Evolutionary conservation across 2,329 filamentous ascomycete genomes (phyloP).

Genomic region (Aureobasidium subglaciale): DNA sequence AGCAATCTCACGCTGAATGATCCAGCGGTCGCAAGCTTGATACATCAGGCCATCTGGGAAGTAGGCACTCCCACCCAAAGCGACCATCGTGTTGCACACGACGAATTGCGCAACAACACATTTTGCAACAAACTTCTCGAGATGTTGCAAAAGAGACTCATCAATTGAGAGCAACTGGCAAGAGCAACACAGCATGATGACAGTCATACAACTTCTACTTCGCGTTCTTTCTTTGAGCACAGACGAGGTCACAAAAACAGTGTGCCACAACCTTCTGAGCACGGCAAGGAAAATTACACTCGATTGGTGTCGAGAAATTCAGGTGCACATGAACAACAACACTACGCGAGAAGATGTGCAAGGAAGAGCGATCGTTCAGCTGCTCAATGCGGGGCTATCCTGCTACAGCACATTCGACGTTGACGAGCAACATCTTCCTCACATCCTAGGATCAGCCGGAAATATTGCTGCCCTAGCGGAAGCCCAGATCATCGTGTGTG

Average conservation of each 20-base stretch:
- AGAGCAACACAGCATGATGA: slow-evolving; percentile 52
- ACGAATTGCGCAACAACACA: slow-evolving; percentile 39
- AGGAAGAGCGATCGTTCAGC: slow-evolving; percentile 36
- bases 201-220: slow-evolving; percentile 43
- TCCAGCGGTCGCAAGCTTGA: slow-evolving; percentile 41
- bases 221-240: slow-evolving; percentile 20
- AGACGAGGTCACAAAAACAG: not conserved
- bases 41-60: slow-evolving; percentile 49
- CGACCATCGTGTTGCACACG: slow-evolving; percentile 42
- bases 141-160: slow-evolving; percentile 43
- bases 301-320: slow-evolving; percentile 45
- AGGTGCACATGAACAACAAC: slow-evolving; percentile 37
- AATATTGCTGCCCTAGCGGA: slow-evolving; percentile 30
- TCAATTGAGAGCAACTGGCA: slow-evolving; percentile 51
- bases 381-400: slow-evolving; percentile 49
- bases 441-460: slow-evolving; percentile 16
- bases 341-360: slow-evolving; percentile 32
- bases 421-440: slow-evolving; percentile 19
- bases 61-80: slow-evolving; percentile 42
- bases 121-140: slow-evolving; percentile 47
- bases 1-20: slow-evolving; percentile 55
- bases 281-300: slow-evolving; percentile 38
- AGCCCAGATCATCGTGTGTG: slow-evolving; percentile 37
- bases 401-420: slow-evolving; percentile 44
- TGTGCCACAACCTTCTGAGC: slow-evolving; percentile 27